Conservation (phyloP, 1,284 basidiomycete species). For the Trichosporon faecale region DNA sequence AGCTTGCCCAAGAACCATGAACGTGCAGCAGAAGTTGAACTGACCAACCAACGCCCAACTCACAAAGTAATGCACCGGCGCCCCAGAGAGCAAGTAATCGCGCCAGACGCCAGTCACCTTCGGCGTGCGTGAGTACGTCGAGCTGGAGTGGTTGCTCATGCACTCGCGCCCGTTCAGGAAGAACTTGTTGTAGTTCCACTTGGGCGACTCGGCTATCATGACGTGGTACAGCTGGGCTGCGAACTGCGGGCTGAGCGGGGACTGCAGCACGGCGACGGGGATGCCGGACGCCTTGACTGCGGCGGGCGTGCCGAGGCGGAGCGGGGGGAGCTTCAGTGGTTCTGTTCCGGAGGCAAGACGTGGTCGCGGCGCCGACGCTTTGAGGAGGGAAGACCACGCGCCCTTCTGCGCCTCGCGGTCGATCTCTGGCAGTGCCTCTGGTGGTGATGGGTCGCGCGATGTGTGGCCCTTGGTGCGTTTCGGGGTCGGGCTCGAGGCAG, state of each 20-base stretch:
- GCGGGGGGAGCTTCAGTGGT: background rate
- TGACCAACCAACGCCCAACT: background rate
- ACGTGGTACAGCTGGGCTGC: constrained; percentile 62
- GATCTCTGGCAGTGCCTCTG: background rate
- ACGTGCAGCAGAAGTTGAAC: background rate
- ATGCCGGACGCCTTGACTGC: constrained; percentile 57
- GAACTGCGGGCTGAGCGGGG: constrained; percentile 58
- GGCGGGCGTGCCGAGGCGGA: constrained; percentile 47
- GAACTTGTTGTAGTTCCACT: constrained; percentile 43
- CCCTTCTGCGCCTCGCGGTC: background rate
- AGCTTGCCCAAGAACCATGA: background rate
- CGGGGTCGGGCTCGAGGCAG: background rate
- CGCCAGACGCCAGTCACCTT: background rate
- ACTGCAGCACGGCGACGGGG: constrained; percentile 56
- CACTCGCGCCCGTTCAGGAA: constrained; percentile 47
- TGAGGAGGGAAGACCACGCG: background rate
- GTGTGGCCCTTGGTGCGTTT: background rate
- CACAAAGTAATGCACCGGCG: constrained; percentile 34
- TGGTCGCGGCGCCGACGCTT: background rate
- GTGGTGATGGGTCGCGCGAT: background rate
- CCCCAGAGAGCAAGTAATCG: constrained; percentile 5
- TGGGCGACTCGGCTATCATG: constrained; percentile 46
- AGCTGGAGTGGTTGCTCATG: constrained; percentile 68
- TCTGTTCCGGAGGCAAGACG: background rate
- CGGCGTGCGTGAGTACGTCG: constrained; percentile 59